A percentile compares a stretch with the other conserved stretches of the same genome.
Evolutionary conservation across 169 alveolate species (phyloP).

Genomic region (Pseudocohnilembus persalinus): DNA sequence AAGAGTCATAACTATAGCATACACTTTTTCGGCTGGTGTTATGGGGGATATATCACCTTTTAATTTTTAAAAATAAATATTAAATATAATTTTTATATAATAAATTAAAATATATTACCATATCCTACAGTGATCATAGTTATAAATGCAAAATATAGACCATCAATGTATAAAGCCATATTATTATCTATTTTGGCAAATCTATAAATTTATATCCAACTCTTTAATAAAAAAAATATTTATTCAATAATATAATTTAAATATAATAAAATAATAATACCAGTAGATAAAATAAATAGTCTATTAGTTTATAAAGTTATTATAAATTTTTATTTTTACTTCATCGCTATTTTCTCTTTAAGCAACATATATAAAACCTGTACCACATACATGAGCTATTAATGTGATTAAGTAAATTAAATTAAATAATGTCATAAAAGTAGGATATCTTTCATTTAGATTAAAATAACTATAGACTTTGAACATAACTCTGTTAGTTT

Average conservation of each 20-base stretch:
- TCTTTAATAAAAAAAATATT: background rate
- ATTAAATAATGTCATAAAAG: background rate
- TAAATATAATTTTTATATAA: no score
- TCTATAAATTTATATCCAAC: background rate
- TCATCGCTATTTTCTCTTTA: background rate
- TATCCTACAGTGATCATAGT: background rate
- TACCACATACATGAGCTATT: background rate
- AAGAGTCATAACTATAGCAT: background rate
- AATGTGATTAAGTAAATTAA: no score
- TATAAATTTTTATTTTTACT: no score
- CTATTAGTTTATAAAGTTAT: no score
- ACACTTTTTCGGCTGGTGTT: background rate
- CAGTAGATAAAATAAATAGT: no score
- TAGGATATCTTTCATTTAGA: background rate
- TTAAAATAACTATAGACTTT: background rate
- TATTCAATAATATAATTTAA: no score
- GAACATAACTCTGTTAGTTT: background rate
- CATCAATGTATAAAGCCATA: background rate
- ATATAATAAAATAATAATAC: no score
- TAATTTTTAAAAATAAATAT: no score
- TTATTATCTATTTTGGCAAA: background rate
- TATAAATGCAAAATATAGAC: background rate
- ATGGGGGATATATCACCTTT: background rate
- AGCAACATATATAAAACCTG: background rate
- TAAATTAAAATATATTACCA: background rate